These are phyloP conservation scores for Daldinia concentrica DNA, from an alignment of 495 filamentous ascomycete genomes.

Conservation along the genomic window DNA sequence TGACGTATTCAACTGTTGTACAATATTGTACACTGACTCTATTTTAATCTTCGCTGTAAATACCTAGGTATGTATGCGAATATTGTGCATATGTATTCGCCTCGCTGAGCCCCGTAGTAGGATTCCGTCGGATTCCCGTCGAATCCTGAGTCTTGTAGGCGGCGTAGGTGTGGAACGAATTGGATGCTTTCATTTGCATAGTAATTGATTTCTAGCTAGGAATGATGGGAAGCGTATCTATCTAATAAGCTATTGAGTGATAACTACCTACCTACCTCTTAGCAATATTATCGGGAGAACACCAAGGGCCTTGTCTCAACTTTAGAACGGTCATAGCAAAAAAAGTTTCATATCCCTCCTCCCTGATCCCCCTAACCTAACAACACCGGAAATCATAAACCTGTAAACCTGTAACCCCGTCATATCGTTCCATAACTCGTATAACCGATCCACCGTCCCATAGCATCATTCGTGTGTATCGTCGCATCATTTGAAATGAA, in stretches of 20 bases:
- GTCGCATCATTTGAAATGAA: not conserved
- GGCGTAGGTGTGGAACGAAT: not conserved
- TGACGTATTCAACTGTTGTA: not conserved
- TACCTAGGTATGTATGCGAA: not conserved
- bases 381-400: not conserved
- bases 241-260: too few relatives aligned
- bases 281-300: too few relatives aligned
- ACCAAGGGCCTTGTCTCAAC: not conserved
- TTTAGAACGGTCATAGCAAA: not conserved
- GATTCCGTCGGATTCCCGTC: slow-evolving; percentile 11
- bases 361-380: not conserved
- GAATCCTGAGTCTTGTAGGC: slow-evolving; percentile 1
- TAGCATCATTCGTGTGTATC: not conserved
- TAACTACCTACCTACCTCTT: too few relatives aligned
- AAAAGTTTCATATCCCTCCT: not conserved
- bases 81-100: not conserved
- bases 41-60: not conserved
- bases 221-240: too few relatives aligned
- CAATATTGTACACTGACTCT: not conserved
- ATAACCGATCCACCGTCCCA: not conserved
- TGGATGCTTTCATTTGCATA: too few relatives aligned
- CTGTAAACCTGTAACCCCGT: not conserved
- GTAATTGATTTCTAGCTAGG: too few relatives aligned
- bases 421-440: not conserved
- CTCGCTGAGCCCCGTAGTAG: slow-evolving; percentile 1